A percentile compares a stretch with the other conserved stretches of the same genome.
Conservation (phyloP, 2,329 filamentous ascomycete species). For the Calycina herbarum region DNA sequence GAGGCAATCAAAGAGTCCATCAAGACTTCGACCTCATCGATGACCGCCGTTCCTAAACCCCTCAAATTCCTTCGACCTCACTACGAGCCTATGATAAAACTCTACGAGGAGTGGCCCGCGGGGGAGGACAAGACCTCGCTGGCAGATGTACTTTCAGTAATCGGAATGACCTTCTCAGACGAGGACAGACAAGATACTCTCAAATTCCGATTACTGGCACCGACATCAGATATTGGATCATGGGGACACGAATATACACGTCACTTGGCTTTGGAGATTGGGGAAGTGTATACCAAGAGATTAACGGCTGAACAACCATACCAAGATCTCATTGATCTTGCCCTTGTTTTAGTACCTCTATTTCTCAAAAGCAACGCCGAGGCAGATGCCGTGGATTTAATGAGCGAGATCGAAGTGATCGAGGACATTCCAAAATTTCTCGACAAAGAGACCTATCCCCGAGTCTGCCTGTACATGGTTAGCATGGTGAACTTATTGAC, state of each 20-base stretch:
- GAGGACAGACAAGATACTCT: conserved; percentile 94
- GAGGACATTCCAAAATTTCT: conserved; percentile 85
- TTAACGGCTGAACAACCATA: conserved; percentile 81
- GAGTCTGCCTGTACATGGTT: conserved; percentile 97
- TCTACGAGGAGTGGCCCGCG: conserved; percentile 86
- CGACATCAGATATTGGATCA: conserved; percentile 87
- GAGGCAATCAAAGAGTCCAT: conserved; percentile 98
- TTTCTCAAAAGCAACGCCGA: conserved; percentile 98
- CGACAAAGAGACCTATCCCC: conserved; percentile 88
- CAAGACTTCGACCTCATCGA: conserved; percentile 98
- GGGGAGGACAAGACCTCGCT: conserved; percentile 85
- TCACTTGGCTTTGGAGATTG: conserved; percentile 92
- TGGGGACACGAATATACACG: conserved; percentile 99
- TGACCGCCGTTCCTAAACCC: conserved; percentile 98
- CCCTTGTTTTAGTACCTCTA: conserved; percentile 81
- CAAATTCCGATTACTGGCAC: conserved; percentile 89
- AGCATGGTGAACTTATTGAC: conserved; percentile 98
- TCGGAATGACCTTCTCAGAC: conserved; percentile 98
- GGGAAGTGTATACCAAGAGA: conserved; percentile 87
- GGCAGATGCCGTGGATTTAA: conserved; percentile 93
- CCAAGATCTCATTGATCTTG: conserved; percentile 82
- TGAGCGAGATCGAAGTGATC: conserved; percentile 97
- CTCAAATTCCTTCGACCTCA: conserved; percentile 97
- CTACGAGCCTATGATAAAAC: conserved; percentile 83
- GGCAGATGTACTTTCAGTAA: conserved; percentile 93